Base-by-base conservation (phyloP, 805 yeast genomes). In the Maudiozyma bulderi region DNA sequence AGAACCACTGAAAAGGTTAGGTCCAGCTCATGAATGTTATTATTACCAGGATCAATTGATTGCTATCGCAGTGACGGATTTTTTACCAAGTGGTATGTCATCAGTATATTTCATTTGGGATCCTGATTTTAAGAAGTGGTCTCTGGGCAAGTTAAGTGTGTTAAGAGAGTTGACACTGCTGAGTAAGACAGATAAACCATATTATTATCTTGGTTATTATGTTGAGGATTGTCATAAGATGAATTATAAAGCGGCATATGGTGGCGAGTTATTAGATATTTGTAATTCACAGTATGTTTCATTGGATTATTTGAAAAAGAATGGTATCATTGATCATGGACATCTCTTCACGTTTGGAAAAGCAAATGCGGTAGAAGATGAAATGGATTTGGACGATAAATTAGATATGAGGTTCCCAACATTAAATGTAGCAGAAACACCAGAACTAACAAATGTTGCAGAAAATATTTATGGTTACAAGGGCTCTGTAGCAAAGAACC, bases 51-150 rank as follows among this genome's bases (percentile, higher is more conserved):
- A 65, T 4, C 72, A 74, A 52, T 69, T 89, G 20, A 77, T 86
- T 40, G 96, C 91, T 0, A 67, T 89, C 35, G 86, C 86, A 0
- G 86, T 89, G 0, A 59, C 84, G 32, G 97, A 89, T 64, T 68
- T 89, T 20, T 64, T 90, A 34, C 95, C 95, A 0, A 64, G 77
- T 29, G 84, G 86, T 0, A 63, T 90, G 0, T 87, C 96, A 0
- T 81, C 95, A 0, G 90, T 90, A 1, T 89, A 90, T 62, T 85
- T 90, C 61, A 79, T 89, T 10, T 87, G 93, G 86, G 90, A 88
- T 60, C 93, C 95, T 0, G 90, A 81, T 47, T 83, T 73, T 59
- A 80, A 82, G 5, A 73, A 77, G 46, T 67, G 81, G 55, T 82
- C 86, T 0, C 63, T 89, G 32, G 97, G 97, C 0, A 86, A 86